A percentile compares a stretch with the other conserved stretches of the same genome.
phyloP scores from a whole-genome alignment of 306 rosid species.

The Lupinus albus region DNA sequence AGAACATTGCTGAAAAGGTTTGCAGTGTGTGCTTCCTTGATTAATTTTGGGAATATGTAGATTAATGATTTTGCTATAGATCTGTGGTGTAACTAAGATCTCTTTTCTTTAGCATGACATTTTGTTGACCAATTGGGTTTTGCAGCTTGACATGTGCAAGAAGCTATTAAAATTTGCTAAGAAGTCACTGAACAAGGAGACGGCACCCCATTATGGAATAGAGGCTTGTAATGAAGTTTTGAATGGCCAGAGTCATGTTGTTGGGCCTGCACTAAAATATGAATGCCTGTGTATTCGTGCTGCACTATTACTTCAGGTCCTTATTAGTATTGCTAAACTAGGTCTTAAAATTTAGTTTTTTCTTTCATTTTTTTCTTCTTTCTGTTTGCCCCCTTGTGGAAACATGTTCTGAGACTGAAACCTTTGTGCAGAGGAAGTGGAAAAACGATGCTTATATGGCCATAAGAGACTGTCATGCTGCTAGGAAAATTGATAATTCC shows the following conservation, averaged over 20 bases:
- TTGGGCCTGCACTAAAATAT: constrained; percentile 57
- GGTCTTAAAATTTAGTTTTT: constrained; percentile 14
- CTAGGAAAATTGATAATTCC: constrained; percentile 65
- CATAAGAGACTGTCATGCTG: constrained; percentile 80
- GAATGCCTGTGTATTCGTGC: constrained; percentile 80
- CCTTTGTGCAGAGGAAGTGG: constrained; percentile 81
- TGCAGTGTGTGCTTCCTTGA: constrained; percentile 32
- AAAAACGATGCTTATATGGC: constrained; percentile 95
- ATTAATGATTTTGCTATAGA: constrained; percentile 15
- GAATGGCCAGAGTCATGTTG: constrained; percentile 60
- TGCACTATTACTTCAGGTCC: constrained; percentile 80
- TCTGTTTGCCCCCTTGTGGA: constrained; percentile 26
- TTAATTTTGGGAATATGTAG: constrained; percentile 11
- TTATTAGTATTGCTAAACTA: constrained; percentile 34
- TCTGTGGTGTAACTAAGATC: constrained; percentile 1
- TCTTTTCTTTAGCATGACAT: constrained; percentile 29
- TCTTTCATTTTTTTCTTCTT: constrained; percentile 1
- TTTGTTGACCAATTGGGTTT: constrained; percentile 45
- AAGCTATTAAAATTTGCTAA: constrained; percentile 67
- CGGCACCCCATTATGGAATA: constrained; percentile 60
- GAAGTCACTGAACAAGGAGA: constrained; percentile 57
- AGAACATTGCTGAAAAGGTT: constrained; percentile 57
- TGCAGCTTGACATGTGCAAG: constrained; percentile 82
- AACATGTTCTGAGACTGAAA: constrained; percentile 27
- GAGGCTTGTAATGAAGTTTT: constrained; percentile 91